Conservation (phyloP, 2,329 filamentous ascomycete species). For the Madurella mycetomatis region DNA sequence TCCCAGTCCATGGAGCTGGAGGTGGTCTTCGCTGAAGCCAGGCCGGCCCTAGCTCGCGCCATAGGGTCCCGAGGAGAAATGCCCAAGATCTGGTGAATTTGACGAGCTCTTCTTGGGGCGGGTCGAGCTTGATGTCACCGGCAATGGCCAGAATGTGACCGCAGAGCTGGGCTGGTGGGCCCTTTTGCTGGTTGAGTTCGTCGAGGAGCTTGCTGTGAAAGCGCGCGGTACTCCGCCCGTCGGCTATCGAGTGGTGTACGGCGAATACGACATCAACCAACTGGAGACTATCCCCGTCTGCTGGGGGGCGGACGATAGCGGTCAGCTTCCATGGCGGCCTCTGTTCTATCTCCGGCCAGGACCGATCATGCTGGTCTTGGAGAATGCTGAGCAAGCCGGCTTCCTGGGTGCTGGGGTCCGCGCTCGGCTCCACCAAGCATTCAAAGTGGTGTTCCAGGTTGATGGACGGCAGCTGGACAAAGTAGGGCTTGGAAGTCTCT, state of each 20-base stretch:
- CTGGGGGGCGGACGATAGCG: conserved; percentile 30
- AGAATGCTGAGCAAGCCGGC: conserved; percentile 31
- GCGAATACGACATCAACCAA: conserved; percentile 43
- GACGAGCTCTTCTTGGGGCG: conserved; percentile 39
- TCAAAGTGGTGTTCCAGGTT: conserved; percentile 42
- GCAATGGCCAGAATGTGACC: conserved; percentile 33
- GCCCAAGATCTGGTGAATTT: conserved; percentile 36
- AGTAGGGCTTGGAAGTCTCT: conserved; percentile 40
- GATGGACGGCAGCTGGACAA: conserved; percentile 40
- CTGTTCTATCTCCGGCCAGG: conserved; percentile 38
- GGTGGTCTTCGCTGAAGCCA: conserved; percentile 31
- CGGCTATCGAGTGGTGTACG: conserved; percentile 50
- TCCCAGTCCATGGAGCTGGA: conserved; percentile 37
- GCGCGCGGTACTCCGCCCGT: conserved; percentile 44
- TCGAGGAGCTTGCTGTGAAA: conserved; percentile 47
- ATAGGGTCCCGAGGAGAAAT: conserved; percentile 40
- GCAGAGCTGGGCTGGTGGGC: conserved; percentile 15
- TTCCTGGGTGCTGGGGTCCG: conserved; percentile 28
- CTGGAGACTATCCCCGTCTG: conserved; percentile 17
- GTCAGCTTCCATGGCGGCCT: conserved; percentile 46
- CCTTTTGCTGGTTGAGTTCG: conserved; percentile 34
- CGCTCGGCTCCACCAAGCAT: conserved; percentile 26
- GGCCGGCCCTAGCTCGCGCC: conserved; percentile 37
- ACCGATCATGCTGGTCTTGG: conserved; percentile 37
- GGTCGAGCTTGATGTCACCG: conserved; percentile 29